These are phyloP conservation scores for Gentiana macrophylla DNA, from an alignment of 257 asterid species.

Conservation along the genomic window DNA sequence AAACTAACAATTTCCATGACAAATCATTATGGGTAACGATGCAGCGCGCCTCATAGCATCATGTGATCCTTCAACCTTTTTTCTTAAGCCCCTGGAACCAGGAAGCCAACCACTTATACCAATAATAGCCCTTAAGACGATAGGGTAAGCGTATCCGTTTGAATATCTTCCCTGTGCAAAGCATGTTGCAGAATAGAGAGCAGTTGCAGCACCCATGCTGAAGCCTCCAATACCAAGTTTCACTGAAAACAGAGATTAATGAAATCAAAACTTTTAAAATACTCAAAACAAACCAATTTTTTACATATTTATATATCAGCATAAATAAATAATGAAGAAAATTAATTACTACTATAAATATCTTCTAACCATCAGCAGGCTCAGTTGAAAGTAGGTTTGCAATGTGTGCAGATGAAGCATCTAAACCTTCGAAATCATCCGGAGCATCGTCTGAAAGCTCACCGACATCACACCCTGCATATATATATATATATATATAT, in stretches of 20 bases:
- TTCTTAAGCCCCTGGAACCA: conserved; percentile 58
- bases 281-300: too few relatives aligned
- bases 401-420: conserved; percentile 83
- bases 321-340: too few relatives aligned
- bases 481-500: too few relatives aligned
- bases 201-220: conserved; percentile 95
- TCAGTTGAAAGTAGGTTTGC: conserved; percentile 90
- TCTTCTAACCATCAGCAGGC: conserved; percentile 71
- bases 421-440: conserved; percentile 88
- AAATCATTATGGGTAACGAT: conserved; percentile 75
- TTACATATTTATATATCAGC: too few relatives aligned
- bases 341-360: too few relatives aligned
- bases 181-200: conserved; percentile 88
- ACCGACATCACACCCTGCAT: conserved; percentile 86
- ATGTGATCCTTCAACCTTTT: conserved; percentile 75
- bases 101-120: conserved; percentile 99
- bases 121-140: conserved; percentile 57
- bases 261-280: too few relatives aligned
- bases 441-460: conserved; percentile 92
- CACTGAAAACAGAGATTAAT: conserved; percentile 25
- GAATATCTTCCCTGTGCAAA: conserved; percentile 75
- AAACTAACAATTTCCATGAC: conserved; percentile 77
- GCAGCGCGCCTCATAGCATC: conserved; percentile 89
- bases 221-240: conserved; percentile 96
- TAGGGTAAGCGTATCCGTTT: conserved; percentile 72